Base-by-base conservation (phyloP, 108 stramenopile species). In the Parmales sp. region DNA sequence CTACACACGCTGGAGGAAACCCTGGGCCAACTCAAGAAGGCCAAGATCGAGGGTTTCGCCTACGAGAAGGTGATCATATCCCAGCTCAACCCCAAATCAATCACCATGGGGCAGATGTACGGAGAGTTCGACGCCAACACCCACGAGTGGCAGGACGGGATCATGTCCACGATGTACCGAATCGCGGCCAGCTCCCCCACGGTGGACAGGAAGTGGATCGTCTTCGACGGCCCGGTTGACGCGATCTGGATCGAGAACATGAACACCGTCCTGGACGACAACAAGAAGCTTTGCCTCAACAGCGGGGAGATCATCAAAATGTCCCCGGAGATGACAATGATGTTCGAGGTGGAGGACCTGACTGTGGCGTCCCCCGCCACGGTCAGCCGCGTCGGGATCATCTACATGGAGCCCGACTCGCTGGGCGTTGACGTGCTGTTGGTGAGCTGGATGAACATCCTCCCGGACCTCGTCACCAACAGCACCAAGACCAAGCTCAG, bases 201-300 rank as follows among this genome's bases (percentile, higher is more conserved):
- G 1, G 72, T 82, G 9, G 83, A 84, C 20, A 74, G 83, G 8
- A 86, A 86, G 74, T 86, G 85, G 85, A 79, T 86, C 38, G 41
- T 84, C 16, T 86, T 86, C 51, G 83, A 86, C 50, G 85, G 85
- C 0, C 85, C 85, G 34, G 85, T 86, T 11, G 85, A 84, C 50
- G 85, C 85, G 37, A 84, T 86, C 66, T 86, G 85, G 85, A 86
- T 86, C 74, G 85, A 86, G 69, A 86, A 86, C 78, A 86, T 86
- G 85, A 86, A 86, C 75, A 86, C 85, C 1, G 82, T 86, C 43
- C 80, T 86, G 8, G 85, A 84, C 50, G 85, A 86, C 76, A 86
- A 86, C 77, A 86, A 86, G 78, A 84, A 86, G 77, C 67, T 86
- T 18, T 86, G 85, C 69, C 48, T 86, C 38, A 80, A 80, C 45